A percentile compares a stretch with the other conserved stretches of the same genome.
Evolutionary conservation across 345 rosid genomes (phyloP).

Genomic region (Stellera chamaejasme): DNA sequence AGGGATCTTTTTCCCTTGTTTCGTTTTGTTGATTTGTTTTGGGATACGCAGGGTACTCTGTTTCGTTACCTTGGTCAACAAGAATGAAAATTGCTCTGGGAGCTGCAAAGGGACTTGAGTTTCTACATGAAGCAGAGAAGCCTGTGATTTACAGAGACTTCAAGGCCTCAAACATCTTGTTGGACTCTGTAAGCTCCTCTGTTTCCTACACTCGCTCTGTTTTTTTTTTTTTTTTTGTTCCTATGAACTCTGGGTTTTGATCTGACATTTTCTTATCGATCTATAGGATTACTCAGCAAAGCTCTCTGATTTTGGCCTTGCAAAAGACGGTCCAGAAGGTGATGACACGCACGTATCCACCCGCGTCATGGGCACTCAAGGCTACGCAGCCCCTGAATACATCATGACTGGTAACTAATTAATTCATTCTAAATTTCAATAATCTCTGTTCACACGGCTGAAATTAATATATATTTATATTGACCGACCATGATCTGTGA

Average conservation of each 20-base stretch:
- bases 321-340: constrained; percentile 95
- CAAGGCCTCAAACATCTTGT: constrained; percentile 79
- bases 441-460: background rate
- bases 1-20: background rate
- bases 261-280: background rate
- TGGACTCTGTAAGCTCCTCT: constrained; percentile 57
- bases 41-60: constrained; percentile 49
- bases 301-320: constrained; percentile 84
- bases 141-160: constrained; percentile 89
- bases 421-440: background rate
- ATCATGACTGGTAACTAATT: constrained; percentile 72
- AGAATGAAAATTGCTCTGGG: constrained; percentile 91
- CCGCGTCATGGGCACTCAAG: constrained; percentile 90
- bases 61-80: constrained; percentile 74
- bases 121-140: constrained; percentile 78
- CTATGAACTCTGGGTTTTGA: background rate
- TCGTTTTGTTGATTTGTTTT: background rate
- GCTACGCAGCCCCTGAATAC: constrained; percentile 95
- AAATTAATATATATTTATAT: background rate
- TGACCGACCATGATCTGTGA: too few species aligned
- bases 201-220: background rate
- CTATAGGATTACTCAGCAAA: constrained; percentile 80
- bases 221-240: background rate
- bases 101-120: constrained; percentile 93
- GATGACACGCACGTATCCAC: constrained; percentile 92